Conservation (phyloP, 1,284 basidiomycete genomes). For the Pyrrhoderma lamaoense region DNA sequence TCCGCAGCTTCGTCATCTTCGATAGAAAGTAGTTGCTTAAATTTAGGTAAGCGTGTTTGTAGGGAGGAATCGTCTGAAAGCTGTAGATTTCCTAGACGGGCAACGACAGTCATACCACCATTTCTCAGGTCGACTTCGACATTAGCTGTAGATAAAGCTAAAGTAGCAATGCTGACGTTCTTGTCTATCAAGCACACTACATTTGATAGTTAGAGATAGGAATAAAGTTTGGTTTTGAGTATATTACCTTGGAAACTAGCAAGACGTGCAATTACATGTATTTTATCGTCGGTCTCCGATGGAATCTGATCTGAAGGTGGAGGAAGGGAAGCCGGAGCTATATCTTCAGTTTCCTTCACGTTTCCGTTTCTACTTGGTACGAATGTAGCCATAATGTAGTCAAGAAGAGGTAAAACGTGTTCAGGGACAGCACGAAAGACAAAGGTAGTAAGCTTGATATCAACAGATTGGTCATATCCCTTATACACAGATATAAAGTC, state of each 20-base stretch:
- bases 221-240: conserved; percentile 16
- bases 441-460: conserved; percentile 89
- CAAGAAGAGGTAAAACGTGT: conserved; percentile 88
- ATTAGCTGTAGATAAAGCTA: conserved; percentile 89
- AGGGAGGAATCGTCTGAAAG: conserved; percentile 72
- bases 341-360: conserved; percentile 14
- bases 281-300: conserved; percentile 43
- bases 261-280: conserved; percentile 80
- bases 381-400: conserved; percentile 98
- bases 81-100: conserved; percentile 80
- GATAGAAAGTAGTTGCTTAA: conserved; percentile 88
- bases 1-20: conserved; percentile 95
- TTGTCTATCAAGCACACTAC: conserved; percentile 83
- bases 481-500: conserved; percentile 82
- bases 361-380: conserved; percentile 44
- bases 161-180: conserved; percentile 67
- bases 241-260: conserved; percentile 74
- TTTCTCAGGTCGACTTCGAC: conserved; percentile 74
- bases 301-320: conserved; percentile 19
- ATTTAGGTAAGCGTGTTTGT: conserved; percentile 53
- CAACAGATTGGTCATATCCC: conserved; percentile 84
- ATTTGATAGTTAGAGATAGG: not conserved
- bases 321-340: conserved; percentile 22
- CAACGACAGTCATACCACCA: conserved; percentile 75
- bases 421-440: conserved; percentile 87